Conservation (phyloP, 192 early-diverging fungal genomes). For the Thamnidium elegans region DNA sequence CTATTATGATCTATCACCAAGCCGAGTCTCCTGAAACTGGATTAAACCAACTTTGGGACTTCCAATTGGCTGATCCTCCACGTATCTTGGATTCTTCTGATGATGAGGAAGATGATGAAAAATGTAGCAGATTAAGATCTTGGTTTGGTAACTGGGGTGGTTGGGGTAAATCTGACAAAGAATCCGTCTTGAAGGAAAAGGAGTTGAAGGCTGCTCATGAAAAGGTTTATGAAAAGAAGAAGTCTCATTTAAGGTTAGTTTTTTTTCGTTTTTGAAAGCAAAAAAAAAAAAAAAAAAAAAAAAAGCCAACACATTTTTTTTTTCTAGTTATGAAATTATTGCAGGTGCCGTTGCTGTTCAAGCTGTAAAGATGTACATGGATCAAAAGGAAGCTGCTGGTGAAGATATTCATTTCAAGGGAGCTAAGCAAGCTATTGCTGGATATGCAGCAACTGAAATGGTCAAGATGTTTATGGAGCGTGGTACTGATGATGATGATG, state of each 20-base stretch:
- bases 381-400: constrained; percentile 25
- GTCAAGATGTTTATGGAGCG: constrained; percentile 34
- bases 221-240: constrained; percentile 21
- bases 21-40: neutral
- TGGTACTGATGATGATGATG: constrained; percentile 29
- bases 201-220: constrained; percentile 16
- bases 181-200: constrained; percentile 5
- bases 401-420: constrained; percentile 14
- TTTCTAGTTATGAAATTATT: constrained; percentile 36
- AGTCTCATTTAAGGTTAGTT: constrained; percentile 16
- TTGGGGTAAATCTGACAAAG: constrained; percentile 5
- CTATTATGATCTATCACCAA: constrained; percentile 10
- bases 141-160: constrained; percentile 25
- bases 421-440: constrained; percentile 21
- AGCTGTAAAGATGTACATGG: constrained; percentile 43
- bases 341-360: constrained; percentile 57
- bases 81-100: constrained; percentile 9
- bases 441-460: constrained; percentile 21
- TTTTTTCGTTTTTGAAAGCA: neutral
- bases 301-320: neutral
- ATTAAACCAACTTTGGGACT: constrained; percentile 9
- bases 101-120: constrained; percentile 20
- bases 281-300: no score
- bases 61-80: constrained; percentile 12
- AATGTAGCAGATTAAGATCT: constrained; percentile 16